Conservation (phyloP, 2,329 filamentous ascomycete genomes). For the Chalaropsis ovoidea region DNA sequence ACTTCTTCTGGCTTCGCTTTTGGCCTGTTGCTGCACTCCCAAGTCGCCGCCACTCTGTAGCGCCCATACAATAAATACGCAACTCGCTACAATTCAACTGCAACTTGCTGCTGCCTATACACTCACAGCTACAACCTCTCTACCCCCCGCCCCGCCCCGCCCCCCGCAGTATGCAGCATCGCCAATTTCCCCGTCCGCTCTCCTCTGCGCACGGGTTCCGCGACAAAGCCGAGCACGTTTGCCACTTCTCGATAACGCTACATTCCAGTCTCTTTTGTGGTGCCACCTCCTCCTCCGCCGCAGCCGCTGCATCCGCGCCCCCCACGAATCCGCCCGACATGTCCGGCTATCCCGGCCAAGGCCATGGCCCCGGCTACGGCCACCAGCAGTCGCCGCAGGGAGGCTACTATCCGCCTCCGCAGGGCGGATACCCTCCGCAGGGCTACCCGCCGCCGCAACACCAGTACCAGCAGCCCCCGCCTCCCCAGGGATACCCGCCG, state of each 20-base stretch:
- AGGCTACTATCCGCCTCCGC: constrained; percentile 27
- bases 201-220: not conserved
- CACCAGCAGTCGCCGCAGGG: constrained; percentile 27
- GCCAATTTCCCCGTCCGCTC: not conserved
- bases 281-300: not conserved
- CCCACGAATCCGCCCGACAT: not conserved
- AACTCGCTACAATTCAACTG: not conserved
- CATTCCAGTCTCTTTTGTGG: not conserved
- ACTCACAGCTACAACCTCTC: not conserved
- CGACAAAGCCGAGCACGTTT: not conserved
- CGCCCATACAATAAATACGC: not conserved
- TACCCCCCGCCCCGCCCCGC: not conserved
- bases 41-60: not conserved
- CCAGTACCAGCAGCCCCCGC: constrained; percentile 15
- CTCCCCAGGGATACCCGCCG: constrained; percentile 14
- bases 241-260: not conserved
- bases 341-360: constrained; percentile 25
- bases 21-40: not conserved
- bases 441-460: constrained; percentile 18
- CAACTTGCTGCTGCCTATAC: not conserved
- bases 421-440: constrained; percentile 23
- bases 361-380: constrained; percentile 27
- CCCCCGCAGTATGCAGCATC: constrained; percentile 1
- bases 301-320: not conserved
- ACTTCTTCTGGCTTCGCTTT: not conserved